Evolutionary conservation across 164 flowering plant species (phyloP).

Genomic region (Vitis labrusca): DNA sequence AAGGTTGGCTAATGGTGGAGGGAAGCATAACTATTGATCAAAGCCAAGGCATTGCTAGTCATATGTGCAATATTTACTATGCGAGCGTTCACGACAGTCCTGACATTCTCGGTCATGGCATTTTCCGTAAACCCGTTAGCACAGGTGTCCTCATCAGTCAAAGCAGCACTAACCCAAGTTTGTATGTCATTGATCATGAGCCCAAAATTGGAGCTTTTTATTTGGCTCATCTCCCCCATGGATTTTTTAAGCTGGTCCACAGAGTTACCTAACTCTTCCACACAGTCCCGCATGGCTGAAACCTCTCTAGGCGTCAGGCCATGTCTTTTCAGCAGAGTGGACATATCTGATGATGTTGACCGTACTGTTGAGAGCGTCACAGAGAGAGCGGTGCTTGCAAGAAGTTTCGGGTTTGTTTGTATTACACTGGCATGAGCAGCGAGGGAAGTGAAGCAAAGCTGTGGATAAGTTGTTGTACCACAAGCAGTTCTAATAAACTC

Average conservation of each 20-base stretch:
- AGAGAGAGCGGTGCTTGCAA: constrained; percentile 56
- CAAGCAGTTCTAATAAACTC: constrained; percentile 59
- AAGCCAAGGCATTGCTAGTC: constrained; percentile 61
- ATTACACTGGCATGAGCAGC: constrained; percentile 41
- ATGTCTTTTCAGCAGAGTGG: constrained; percentile 22
- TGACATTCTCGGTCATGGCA: constrained; percentile 33
- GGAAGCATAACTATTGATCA: constrained; percentile 42
- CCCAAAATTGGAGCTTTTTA: constrained; percentile 24
- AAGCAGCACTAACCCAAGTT: constrained; percentile 82
- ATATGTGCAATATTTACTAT: constrained; percentile 38
- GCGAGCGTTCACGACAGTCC: constrained; percentile 21
- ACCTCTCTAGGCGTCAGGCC: constrained; percentile 40
- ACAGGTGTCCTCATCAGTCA: constrained; percentile 65
- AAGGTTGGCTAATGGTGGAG: constrained; percentile 18
- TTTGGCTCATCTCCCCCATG: constrained; percentile 41
- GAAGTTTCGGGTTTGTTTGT: constrained; percentile 48
- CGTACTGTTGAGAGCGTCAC: constrained; percentile 40
- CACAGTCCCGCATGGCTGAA: constrained; percentile 58
- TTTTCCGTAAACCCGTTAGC: constrained; percentile 57
- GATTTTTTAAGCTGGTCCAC: constrained; percentile 45
- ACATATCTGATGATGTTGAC: constrained; percentile 33
- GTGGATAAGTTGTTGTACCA: constrained; percentile 50
- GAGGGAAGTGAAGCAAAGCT: constrained; percentile 56
- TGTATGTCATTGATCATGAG: constrained; percentile 46
- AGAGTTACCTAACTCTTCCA: constrained; percentile 50